These are phyloP conservation scores for Hydnum rufescens DNA, from an alignment of 768 basidiomycete species.

Conservation along the genomic window DNA sequence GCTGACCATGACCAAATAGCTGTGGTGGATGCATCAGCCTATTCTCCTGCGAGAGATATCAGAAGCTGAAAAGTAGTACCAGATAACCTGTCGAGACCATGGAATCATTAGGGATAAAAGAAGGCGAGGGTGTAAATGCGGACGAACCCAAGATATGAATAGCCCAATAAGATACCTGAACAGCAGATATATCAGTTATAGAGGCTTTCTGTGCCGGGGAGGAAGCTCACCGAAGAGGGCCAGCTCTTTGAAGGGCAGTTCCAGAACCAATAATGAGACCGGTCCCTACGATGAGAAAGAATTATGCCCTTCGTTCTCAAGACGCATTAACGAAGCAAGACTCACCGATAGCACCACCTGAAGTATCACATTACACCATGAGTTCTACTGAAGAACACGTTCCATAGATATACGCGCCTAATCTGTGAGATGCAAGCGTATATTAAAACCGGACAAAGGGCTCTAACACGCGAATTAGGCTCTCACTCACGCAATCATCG, in stretches of 20 bases:
- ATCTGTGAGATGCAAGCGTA: too few relatives aligned
- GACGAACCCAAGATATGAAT: slow-evolving; percentile 31
- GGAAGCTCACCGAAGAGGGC: slow-evolving; percentile 6
- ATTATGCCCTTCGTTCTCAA: slow-evolving; percentile 17
- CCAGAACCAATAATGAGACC: slow-evolving; percentile 37
- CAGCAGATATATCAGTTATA: not conserved
- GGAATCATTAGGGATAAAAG: not conserved
- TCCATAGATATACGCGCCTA: too few relatives aligned
- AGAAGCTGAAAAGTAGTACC: not conserved
- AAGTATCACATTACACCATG: too few relatives aligned
- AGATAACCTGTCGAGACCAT: not conserved
- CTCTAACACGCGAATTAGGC: too few relatives aligned
- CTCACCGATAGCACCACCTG: too few relatives aligned
- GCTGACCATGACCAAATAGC: slow-evolving; percentile 32
- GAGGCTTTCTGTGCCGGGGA: not conserved
- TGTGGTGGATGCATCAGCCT: not conserved
- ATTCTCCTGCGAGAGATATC: not conserved
- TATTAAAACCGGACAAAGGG: too few relatives aligned
- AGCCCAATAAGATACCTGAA: slow-evolving; percentile 18
- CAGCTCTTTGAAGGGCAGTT: slow-evolving; percentile 33
- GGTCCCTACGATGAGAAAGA: too few relatives aligned
- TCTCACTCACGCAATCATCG: slow-evolving; percentile 33
- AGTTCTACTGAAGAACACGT: too few relatives aligned
- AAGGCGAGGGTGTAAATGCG: slow-evolving; percentile 20
- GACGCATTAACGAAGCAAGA: too few relatives aligned